phyloP scores from a whole-genome alignment of 2,329 filamentous ascomycete genomes.

The Clonostachys rhizophaga region DNA sequence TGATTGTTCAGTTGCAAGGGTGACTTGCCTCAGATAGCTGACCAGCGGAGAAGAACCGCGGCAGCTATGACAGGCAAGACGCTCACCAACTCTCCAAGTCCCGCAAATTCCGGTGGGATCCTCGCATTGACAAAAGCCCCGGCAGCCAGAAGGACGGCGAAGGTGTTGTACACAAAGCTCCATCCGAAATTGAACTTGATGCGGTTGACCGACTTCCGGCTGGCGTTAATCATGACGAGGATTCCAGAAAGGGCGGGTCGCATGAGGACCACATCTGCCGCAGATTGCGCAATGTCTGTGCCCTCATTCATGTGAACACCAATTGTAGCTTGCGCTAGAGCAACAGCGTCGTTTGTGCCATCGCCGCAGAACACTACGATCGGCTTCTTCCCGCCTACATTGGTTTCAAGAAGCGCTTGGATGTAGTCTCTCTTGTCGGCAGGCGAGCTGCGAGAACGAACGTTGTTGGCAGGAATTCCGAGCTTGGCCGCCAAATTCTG shows the following conservation, averaged over 20 bases:
- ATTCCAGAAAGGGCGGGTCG: constrained; percentile 44
- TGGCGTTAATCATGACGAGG: constrained; percentile 43
- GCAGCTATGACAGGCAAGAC: constrained; percentile 57
- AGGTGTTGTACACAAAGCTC: constrained; percentile 57
- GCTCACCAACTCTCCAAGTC: constrained; percentile 61
- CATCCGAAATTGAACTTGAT: constrained; percentile 59
- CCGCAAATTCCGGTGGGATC: constrained; percentile 46
- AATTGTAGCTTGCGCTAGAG: constrained; percentile 55
- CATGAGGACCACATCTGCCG: constrained; percentile 55
- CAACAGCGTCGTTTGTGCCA: constrained; percentile 60
- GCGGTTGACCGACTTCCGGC: constrained; percentile 24
- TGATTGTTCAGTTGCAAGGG: neutral
- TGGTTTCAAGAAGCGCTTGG: constrained; percentile 6
- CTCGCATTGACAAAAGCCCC: constrained; percentile 51
- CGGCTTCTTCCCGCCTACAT: constrained; percentile 6
- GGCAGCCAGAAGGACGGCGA: constrained; percentile 54
- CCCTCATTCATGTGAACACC: constrained; percentile 52
- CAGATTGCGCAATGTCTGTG: constrained; percentile 45
- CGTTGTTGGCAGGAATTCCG: constrained; percentile 26
- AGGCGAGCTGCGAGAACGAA: constrained; percentile 36
- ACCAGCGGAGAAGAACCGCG: constrained; percentile 43
- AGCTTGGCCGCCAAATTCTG: constrained; percentile 29
- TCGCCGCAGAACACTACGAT: constrained; percentile 52
- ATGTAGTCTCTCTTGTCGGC: constrained; percentile 41
- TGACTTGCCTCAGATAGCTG: constrained; percentile 15